Evolutionary conservation across 306 rosid genomes (phyloP).

Genomic region (Trifolium fragiferum): DNA sequence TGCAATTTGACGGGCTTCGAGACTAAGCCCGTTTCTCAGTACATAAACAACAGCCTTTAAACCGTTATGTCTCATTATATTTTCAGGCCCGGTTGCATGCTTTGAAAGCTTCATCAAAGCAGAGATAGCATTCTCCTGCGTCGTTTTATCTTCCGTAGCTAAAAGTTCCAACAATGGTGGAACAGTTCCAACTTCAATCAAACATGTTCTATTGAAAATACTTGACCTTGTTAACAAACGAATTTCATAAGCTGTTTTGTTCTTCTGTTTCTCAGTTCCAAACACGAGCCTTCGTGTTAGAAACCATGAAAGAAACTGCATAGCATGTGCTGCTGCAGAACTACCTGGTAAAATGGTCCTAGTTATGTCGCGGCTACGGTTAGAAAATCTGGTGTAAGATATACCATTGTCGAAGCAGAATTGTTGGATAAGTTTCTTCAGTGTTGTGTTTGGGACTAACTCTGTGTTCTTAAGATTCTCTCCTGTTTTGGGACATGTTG

Average conservation of each 20-base stretch:
- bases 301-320: slow-evolving; percentile 61
- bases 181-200: slow-evolving; percentile 64
- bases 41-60: slow-evolving; percentile 48
- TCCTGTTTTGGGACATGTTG: slow-evolving; percentile 83
- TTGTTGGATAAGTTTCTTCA: slow-evolving; percentile 59
- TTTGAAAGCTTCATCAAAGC: slow-evolving; percentile 82
- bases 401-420: slow-evolving; percentile 57
- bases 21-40: slow-evolving; percentile 55
- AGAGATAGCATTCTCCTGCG: slow-evolving; percentile 65
- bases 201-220: slow-evolving; percentile 68
- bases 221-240: slow-evolving; percentile 70
- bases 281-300: slow-evolving; percentile 59
- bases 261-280: slow-evolving; percentile 57
- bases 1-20: slow-evolving; percentile 67
- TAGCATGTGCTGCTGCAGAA: slow-evolving; percentile 54
- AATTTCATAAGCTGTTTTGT: slow-evolving; percentile 77
- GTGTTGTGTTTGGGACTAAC: slow-evolving; percentile 64
- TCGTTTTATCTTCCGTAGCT: slow-evolving; percentile 31
- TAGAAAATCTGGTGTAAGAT: slow-evolving; percentile 21
- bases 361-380: slow-evolving; percentile 45
- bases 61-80: slow-evolving; percentile 58
- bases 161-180: slow-evolving; percentile 61
- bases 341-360: slow-evolving; percentile 52
- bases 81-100: slow-evolving; percentile 54
- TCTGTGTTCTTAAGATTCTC: slow-evolving; percentile 60